Evolutionary conservation across 129 eudicot species (phyloP).

Genomic region (Chrysanthemum seticuspe): DNA sequence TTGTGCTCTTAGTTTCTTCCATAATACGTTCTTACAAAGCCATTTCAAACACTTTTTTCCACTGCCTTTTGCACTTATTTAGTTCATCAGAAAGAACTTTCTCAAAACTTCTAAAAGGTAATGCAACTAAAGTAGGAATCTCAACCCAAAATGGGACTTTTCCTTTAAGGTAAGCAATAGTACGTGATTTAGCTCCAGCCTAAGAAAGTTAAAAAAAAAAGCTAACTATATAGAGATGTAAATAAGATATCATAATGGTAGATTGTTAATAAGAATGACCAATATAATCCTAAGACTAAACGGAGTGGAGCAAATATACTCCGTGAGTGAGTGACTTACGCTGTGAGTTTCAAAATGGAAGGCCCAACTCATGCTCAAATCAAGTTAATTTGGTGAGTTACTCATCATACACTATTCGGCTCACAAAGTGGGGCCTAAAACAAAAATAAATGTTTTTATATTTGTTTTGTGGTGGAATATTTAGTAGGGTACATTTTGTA

Average conservation of each 20-base stretch:
- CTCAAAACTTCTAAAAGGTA: conserved; percentile 81
- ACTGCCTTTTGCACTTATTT: conserved; percentile 85
- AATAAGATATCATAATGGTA: not conserved
- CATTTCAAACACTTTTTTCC: conserved; percentile 91
- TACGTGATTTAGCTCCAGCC: conserved; percentile 97
- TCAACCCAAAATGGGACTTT: conserved; percentile 77
- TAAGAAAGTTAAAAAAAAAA: conserved; percentile 24
- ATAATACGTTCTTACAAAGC: conserved; percentile 89
- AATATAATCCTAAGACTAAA: conserved; percentile 27
- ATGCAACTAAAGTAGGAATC: conserved; percentile 87
- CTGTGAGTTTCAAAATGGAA: too few species aligned
- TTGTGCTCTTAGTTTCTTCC: conserved; percentile 66
- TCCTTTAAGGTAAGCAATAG: conserved; percentile 76
- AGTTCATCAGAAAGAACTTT: conserved; percentile 57
- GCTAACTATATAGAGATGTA: not conserved
- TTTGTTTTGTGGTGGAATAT: too few species aligned
- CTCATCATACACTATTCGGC: too few species aligned
- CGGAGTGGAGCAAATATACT: too few species aligned
- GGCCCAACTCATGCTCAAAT: too few species aligned
- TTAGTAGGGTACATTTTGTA: too few species aligned
- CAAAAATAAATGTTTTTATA: too few species aligned
- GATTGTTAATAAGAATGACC: conserved; percentile 16
- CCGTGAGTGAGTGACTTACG: too few species aligned
- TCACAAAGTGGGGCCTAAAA: too few species aligned
- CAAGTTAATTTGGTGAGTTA: too few species aligned